Conservation (phyloP, 2,329 filamentous ascomycete species). For the Colletotrichum cuscutae region DNA sequence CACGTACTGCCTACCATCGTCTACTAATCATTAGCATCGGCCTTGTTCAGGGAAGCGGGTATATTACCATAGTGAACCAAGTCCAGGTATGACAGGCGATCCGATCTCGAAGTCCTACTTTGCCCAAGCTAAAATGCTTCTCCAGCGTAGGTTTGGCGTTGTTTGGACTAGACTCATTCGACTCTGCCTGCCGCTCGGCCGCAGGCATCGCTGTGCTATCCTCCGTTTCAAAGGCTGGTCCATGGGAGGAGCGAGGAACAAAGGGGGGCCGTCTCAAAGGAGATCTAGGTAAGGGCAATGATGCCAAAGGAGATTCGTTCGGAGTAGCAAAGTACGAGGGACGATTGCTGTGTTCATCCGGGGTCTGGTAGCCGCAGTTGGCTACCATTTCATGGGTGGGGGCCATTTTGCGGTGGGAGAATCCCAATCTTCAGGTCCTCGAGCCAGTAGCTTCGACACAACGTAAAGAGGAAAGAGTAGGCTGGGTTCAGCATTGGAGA, state of each 20-base stretch:
- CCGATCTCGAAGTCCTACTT: conserved; percentile 58
- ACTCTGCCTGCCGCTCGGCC: conserved; percentile 33
- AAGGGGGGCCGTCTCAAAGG: conserved; percentile 28
- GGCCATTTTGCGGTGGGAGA: conserved; percentile 50
- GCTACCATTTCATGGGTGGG: conserved; percentile 43
- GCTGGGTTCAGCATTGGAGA: conserved; percentile 59
- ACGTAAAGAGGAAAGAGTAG: conserved; percentile 59
- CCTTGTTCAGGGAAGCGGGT: background rate
- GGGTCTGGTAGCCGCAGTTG: conserved; percentile 50
- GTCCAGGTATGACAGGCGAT: conserved; percentile 74
- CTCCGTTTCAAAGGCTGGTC: conserved; percentile 6
- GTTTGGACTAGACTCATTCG: conserved; percentile 44
- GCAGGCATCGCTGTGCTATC: conserved; percentile 6
- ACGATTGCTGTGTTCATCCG: conserved; percentile 45
- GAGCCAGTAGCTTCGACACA: conserved; percentile 57
- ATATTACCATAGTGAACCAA: conserved; percentile 73
- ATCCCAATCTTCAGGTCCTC: conserved; percentile 59
- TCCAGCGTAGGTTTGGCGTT: conserved; percentile 46
- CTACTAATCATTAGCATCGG: conserved; percentile 37
- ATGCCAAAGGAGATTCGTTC: conserved; percentile 13
- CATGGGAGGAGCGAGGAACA: conserved; percentile 24
- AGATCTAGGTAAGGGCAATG: conserved; percentile 3
- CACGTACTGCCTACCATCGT: conserved; percentile 43
- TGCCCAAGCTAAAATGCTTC: conserved; percentile 37
- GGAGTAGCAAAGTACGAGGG: conserved; percentile 41